Base-by-base conservation (phyloP, 345 rosid species). In the Brassica nigra region DNA sequence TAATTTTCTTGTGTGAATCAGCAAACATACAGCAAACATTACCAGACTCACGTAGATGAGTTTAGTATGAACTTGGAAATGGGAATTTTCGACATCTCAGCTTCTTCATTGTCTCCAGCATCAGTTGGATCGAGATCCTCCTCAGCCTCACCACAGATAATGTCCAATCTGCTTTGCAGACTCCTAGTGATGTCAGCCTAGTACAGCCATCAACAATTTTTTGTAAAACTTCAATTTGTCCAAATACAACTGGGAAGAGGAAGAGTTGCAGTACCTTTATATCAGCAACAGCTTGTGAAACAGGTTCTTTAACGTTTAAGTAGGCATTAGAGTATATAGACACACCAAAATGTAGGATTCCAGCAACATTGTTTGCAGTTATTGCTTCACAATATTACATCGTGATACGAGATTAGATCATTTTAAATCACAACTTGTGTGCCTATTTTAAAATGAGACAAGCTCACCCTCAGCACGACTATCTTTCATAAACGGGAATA, bases 111-210 rank as follows among this genome's bases (percentile, higher is more conserved):
- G 71, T 42, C 55, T 63, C 37, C 79, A 83, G 47, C 83, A 55
- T 82, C 79, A n/a, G 76, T 82, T 8, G 65, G 31, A 62, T 61
- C 72, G 29, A 68, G 76, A 79, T 82, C 90, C 73, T 80, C 89
- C 78, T 89, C 97, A 5, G 82, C 95, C 76, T 90, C 93, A 66
- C 90, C 99, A 27, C 93, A 89, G 64, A 95, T 83, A 44, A 91
- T 85, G 81, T 92, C 99, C 64, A 92, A 79, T 82, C 97, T 90
- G 86, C 97, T 92, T 80, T 85, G 90, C 77, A 95, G 85, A 85
- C 94, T 95, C 80, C 87, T 86, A 76, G 87, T 86, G 68, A 95
- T 88, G 80, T 95, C 99, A 73, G 83, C 90, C 99, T 95, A 1
- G 27, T 9, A 44, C 47, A 2, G 8, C 28, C 39, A 57, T 72